Evolutionary conservation across 768 basidiomycete species (phyloP), one percentile per base, ranked within the genome.

Genomic region (Auricularia heimuer): DNA sequence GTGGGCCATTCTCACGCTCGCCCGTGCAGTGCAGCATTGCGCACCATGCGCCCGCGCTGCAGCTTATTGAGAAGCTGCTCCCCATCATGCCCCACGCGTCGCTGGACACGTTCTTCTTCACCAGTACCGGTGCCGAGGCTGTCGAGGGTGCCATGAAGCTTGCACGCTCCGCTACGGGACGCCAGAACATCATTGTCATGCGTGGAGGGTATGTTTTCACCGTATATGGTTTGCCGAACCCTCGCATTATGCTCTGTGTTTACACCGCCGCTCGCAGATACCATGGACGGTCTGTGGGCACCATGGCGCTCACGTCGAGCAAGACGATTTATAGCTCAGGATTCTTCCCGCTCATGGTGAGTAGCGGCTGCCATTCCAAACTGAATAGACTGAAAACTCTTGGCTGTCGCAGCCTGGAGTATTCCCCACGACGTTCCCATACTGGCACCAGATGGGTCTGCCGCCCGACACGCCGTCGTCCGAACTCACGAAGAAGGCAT

Each of bases 101-200:
- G 1, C 81, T 98, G 37, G 90, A 96, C 74, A 92, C 92, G 33
- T 98, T 98, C 82, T 97, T 94, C 83, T 92, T 97, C 77, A 92
- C 90, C 90, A 98, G 92, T 78, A 95, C 94, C 2, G 96, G 96
- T 2, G 88, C 92, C 0, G 96, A 98, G 75, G 96, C 94, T 1
- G 82, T 94, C 54, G 95, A 97, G 76, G 92, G 86, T 0, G 82
- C 93, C 2, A 76, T 98, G 68, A 98, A 97, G 77, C 86, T 98
- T 78, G 89, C 91, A 3, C 84, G 95, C 39, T 72, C 74, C 33
- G 77, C 87, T 39, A 98, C 95, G 1, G 85, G 87, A 36, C 81
- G 83, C 68, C 92, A 93, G 73, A 94, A 96, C 73, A 83, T 98
- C 66, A 92, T 98, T 63, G 78, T 83, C 66, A 92, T 98, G 88